Evolutionary conservation across 148 eudicot genomes (phyloP).

Genomic region (Fagopyrum homotropicum): DNA sequence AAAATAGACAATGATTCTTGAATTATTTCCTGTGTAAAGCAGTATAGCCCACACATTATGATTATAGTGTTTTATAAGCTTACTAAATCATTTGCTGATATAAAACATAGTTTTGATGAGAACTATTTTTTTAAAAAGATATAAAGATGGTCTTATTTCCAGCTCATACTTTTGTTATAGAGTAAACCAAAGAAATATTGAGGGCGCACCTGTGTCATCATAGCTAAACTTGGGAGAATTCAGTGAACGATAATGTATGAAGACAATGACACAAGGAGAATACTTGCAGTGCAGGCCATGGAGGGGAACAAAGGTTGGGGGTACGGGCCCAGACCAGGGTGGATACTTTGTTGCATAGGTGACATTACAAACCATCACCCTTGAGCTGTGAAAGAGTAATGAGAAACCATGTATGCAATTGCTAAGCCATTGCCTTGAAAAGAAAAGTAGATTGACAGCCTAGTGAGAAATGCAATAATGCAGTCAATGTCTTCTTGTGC

Average conservation of each 20-base stretch:
- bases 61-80: neutral
- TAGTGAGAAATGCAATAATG: constrained; percentile 5
- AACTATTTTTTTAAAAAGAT: neutral
- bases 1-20: neutral
- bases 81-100: neutral
- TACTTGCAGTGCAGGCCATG: neutral
- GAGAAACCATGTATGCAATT: neutral
- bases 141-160: neutral
- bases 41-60: neutral
- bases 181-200: neutral
- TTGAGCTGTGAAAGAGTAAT: neutral
- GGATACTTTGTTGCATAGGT: constrained; percentile 5
- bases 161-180: neutral
- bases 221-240: constrained; percentile 4
- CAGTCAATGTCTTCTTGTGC: neutral
- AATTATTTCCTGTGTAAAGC: neutral
- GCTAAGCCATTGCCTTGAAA: neutral
- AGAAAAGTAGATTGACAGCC: neutral
- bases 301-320: neutral
- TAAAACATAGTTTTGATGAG: neutral
- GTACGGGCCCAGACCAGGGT: constrained; percentile 8
- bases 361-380: neutral
- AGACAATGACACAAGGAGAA: neutral
- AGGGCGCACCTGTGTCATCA: neutral
- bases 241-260: neutral